Evolutionary conservation across 2,329 filamentous ascomycete genomes (phyloP).

Genomic region (Elsinoe necatrix): DNA sequence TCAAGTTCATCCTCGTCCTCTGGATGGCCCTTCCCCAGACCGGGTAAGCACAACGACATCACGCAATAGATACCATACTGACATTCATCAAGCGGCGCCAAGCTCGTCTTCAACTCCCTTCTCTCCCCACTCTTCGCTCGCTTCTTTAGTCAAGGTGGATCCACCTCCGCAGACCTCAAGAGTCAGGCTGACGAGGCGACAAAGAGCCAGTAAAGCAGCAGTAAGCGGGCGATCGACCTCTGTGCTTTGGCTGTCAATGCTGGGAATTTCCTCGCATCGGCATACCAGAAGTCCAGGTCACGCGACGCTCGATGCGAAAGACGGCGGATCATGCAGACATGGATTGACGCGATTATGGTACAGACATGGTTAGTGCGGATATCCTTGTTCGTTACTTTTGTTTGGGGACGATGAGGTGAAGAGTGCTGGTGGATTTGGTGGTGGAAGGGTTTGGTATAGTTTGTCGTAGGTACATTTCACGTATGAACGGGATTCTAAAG

Average conservation of each 20-base stretch:
- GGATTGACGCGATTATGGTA: slow-evolving; percentile 6
- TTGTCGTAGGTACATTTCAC: slow-evolving; percentile 6
- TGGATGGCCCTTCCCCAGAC: slow-evolving; percentile 97
- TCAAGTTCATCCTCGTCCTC: slow-evolving; percentile 96
- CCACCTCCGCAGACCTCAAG: slow-evolving; percentile 78
- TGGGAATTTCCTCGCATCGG: background rate
- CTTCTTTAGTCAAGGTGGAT: slow-evolving; percentile 67
- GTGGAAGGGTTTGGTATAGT: slow-evolving; percentile 7
- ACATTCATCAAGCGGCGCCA: slow-evolving; percentile 62
- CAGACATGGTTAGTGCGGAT: slow-evolving; percentile 12
- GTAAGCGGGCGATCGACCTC: slow-evolving; percentile 23
- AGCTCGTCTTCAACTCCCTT: slow-evolving; percentile 95
- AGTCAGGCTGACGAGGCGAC: slow-evolving; percentile 70
- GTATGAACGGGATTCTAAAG: slow-evolving; percentile 4
- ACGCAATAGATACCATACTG: slow-evolving; percentile 19
- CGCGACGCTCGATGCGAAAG: background rate
- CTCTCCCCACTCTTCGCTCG: slow-evolving; percentile 82
- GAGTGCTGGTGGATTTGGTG: background rate
- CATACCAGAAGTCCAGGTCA: background rate
- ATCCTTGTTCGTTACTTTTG: slow-evolving; percentile 7
- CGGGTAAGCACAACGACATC: slow-evolving; percentile 53
- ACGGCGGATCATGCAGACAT: slow-evolving; percentile 7
- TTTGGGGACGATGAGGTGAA: background rate
- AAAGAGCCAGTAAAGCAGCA: slow-evolving; percentile 25
- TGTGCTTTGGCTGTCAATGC: slow-evolving; percentile 6